Base-by-base conservation (phyloP, 1,284 basidiomycete genomes). In the Veloporphyrellus conicus region DNA sequence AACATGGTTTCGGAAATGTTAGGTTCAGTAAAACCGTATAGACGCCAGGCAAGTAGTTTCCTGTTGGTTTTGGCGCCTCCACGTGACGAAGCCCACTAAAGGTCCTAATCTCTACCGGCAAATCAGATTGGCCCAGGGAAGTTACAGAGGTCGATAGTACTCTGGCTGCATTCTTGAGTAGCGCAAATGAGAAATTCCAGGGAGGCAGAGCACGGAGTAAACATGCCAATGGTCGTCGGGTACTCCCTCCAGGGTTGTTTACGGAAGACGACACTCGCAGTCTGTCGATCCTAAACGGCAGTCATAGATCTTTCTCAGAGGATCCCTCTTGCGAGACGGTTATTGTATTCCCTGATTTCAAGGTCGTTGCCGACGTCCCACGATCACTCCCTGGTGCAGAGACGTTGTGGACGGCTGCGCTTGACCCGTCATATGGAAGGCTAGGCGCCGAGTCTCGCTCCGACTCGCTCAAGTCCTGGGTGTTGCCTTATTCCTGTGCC, bases 281-380 rank as follows among this genome's bases (percentile, higher is more conserved):
- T 31, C 75, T 90, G 47, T 84, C 87, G 6, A 83, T 93, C 41
- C 75, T 91, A 25, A 87, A 93, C 59, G 87, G 88, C 35, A 90
- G 86, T 56, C 89, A 93, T 61, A 72, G 73, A 41, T 80, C 84
- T 11, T 63, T 87, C 39, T 78, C 75, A 33, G 72, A 76, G 31
- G 74, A 85, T 55, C 67, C 76, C 43, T 74, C 79, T 44, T 68
- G 73, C 37, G 84, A 90, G 50, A 87, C 86, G 0, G 84, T 91
- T 15, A 74, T 97, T 41, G 78, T 96, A 2, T 83, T 97, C 60
- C 93, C 93, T 5, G 93, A 97, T 68, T 96, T 86, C 73, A 91
- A 84, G 57, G 74, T 91, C 42, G 77, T 92, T 19, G 75, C 78
- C 5, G 83, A 84, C 43, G 79, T 94, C 15, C 76, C 79, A 27